Evolutionary conservation across 768 basidiomycete genomes (phyloP), one percentile per base, ranked within the genome.

Genomic region (Suillus subaureus): DNA sequence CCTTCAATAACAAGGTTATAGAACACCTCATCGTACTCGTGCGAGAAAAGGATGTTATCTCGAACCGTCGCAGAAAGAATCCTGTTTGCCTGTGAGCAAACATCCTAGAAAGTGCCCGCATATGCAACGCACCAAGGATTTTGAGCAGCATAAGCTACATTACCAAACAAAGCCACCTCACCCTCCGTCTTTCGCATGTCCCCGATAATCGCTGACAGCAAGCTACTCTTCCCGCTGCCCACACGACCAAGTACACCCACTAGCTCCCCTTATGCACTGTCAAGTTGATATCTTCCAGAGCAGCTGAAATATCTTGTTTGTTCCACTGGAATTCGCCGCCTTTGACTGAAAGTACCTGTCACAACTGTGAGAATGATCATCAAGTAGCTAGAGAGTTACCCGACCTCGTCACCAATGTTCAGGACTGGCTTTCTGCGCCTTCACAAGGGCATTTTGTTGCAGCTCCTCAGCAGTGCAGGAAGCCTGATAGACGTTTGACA

Each of bases 1-100:
- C 92, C 91, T 80, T 95, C 92, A 5, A 96, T 75, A 6, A 96
- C 94, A 18, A 89, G 72, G 62, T 92, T 84, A 70, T 96, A 97
- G 69, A 94, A 97, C 0, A 81, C 82, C 67, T 92, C 89, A 61
- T 98, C 95, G 67, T 90, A 97, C 69, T 89, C 85, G 75, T 96
- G 92, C 12, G 90, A 94, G 79, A 99, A 98, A 40, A 93, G 73
- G 66, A 99, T 98, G 72, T 99, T 99, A 51, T 95, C 93, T 43
- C 90, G 86, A 60, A 98, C 85, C 2, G 92, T 89, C 0, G 93
- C 87, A 2, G 93, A 94, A 76, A 96, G 84, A 52, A 97, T 87
- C 92, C 91, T 92, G 35, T 5, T 13, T 31, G 35, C 6, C 33
- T n/a, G 40, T 26, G 39, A 28, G 64, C 31, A 37, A 70, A 6